A percentile compares a stretch with the other conserved stretches of the same genome.
phyloP scores from a whole-genome alignment of 345 rosid genomes.

The Salix koriyanagi region DNA sequence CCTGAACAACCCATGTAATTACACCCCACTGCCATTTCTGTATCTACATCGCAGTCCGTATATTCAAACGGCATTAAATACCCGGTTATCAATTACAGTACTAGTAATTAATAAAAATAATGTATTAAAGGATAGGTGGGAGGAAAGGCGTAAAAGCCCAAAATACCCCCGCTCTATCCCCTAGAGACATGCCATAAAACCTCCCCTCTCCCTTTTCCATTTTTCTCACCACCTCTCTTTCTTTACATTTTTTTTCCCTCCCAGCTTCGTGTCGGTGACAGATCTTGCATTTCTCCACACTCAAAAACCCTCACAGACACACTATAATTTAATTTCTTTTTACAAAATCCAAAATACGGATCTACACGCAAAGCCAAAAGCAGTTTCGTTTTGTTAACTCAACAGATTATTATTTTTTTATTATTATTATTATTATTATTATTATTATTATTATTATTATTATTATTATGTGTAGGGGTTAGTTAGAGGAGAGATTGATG shows the following conservation, averaged over 20 bases:
- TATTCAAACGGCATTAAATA: background rate
- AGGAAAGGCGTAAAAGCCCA: background rate
- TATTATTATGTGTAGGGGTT: background rate
- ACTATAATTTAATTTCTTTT: background rate
- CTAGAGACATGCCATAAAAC: conserved; percentile 40
- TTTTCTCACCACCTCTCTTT: conserved; percentile 11
- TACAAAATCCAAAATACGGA: background rate
- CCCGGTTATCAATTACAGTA: background rate
- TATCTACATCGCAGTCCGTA: background rate
- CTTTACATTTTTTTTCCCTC: background rate
- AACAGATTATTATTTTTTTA: background rate
- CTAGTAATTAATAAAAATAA: background rate
- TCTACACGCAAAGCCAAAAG: background rate
- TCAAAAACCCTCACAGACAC: conserved; percentile 3
- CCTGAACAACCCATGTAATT: background rate
- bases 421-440: background rate
- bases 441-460: too few relatives aligned
- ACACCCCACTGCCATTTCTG: background rate
- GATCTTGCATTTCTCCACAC: conserved; percentile 39
- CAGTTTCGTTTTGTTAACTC: background rate
- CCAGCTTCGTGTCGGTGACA: conserved; percentile 33
- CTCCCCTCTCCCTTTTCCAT: background rate
- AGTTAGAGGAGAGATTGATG: background rate
- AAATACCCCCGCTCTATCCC: background rate
- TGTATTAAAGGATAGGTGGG: background rate